Evolutionary conservation across 306 rosid genomes (phyloP), one percentile per base, ranked within the genome.

Genomic region (Prunus davidiana): DNA sequence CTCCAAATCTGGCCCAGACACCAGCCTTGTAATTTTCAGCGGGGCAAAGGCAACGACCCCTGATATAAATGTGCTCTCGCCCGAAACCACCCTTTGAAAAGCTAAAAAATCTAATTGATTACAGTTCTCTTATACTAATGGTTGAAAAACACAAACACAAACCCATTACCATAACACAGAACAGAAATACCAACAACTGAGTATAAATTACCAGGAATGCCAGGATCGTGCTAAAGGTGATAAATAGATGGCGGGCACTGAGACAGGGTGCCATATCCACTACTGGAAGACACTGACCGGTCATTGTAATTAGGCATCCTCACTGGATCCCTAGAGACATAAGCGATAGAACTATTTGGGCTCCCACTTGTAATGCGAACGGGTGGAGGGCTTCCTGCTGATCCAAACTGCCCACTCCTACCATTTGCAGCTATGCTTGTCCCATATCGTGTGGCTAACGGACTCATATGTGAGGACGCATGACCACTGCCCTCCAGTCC

Each of bases 351-450:
- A 32, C 79, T 46, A 34, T 15, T 75, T 2, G 76, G 67, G 63
- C 60, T 80, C 24, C 56, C 74, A 73, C 38, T 52, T 3, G 80
- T 63, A 27, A 24, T 6, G 69, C 62, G 67, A 5, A 8, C 13
- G 1, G 52, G 49, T 56, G 30, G 50, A 47, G 50, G 73, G 22
- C 69, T 50, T 50, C 64, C 69, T 3, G 76, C 71, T 57, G 70
- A 74, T 69, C 77, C 86, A 25, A 62, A 46, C 77, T 25, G 86
- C 14, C 66, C 71, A 16, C 32, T 43, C 76, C 79, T 77, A 46
- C 71, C 82, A 80, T 68, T 77, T 56, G 65, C 56, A 51, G 64
- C 34, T 34, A 71, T 34, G 51, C 47, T 50, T 25, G 43, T 12
- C 56, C 81, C 81, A 43, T 75, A 78, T 15, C 52, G 73, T 58